Base-by-base conservation (phyloP, 2,329 filamentous ascomycete species). In the Fusarium sulawesiense region DNA sequence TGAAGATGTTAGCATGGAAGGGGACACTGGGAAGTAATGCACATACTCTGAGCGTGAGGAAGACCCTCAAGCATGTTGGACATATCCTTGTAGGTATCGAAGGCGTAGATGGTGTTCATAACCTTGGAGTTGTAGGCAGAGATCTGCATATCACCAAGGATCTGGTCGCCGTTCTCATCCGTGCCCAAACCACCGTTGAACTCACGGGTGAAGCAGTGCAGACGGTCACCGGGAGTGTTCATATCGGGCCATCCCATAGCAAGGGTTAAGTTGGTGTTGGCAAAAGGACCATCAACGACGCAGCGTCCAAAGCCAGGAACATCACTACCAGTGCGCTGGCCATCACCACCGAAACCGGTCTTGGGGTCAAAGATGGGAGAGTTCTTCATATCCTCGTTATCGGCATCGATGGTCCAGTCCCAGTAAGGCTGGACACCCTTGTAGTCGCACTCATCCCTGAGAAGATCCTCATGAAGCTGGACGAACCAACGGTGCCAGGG, bases 181-280 rank as follows among this genome's bases (percentile, higher is more conserved):
- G 2, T 32, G 6, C 63, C 63, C 7, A 55, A 6, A 1, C 54
- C 63, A 0, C 55, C 47, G 2, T 66, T 66, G 3, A 66, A 66
- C 42, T 66, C 55, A 13, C 63, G 61, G 8, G 47, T 61, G 3
- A 66, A 66, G 29, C 63, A 66, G 4, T 66, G 61, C 1, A 60
- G 42, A 1, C 61, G 21, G 3, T 66, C n/a, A 0, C 30, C 47
- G 0, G 18, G 25, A 0, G 54, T 49, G 9, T 66, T 66, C 47
- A 55, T 44, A 1, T 66, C 55, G 4, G 63, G 63, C 61, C 61
- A 66, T 34, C 63, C 63, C 61, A 66, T 66, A 14, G 29, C 63
- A 21, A 66, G 1, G 0, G 63, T 66, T 3, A 66, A 42, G 3
- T 66, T 66, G 1, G 47, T 60, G 25, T 66, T 66, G 42, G 61